Evolutionary conservation across 2,329 filamentous ascomycete genomes (phyloP), one percentile per base, ranked within the genome.

Genomic region (Colletotrichum eremochloae): DNA sequence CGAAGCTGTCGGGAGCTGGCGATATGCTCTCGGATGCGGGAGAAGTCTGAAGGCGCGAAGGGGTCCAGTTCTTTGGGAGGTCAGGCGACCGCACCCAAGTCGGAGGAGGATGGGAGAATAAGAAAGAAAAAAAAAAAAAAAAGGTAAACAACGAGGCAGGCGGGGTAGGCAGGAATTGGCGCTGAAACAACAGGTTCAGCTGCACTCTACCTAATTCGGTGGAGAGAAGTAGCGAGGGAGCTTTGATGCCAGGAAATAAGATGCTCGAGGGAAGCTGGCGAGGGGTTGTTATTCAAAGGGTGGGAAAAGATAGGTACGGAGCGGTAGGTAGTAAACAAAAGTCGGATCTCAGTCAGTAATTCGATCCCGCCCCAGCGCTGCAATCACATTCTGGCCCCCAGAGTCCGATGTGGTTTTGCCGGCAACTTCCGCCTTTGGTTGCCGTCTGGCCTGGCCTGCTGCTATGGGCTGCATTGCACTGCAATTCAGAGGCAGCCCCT

Each of bases 151-250:
- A 64, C 52, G 56, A 58, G 50, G 63, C 62, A 71, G 62, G 71
- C 71, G 71, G 68, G 71, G 67, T 67, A 72, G 57, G 62, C 56
- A 67, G 68, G 71, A 73, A 73, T 73, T 71, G 71, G 52, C 56
- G 57, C 71, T 73, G 71, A 73, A 71, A 71, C 62, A 73, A 44
- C 52, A 33, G 53, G 44, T 63, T 73, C 63, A 70, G 62, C 68
- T 73, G 64, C 68, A 63, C 71, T 57, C 50, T 63, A 61, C 62
- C 50, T 63, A 61, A 67, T 48, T 69, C 57, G 42, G 36, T 60
- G n/a, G 57, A 42, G 24, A 42, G 38, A 65, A 72, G 56, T 67
- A 62, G 48, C 71, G 63, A 62, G 53, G 67, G 58, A 67, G 63
- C 63, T 65, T 42, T n/a, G 46, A 65, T 62, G 44, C 36, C 58